These are phyloP conservation scores for Blastobotrys peoriensis DNA, from an alignment of 805 yeast species.

Conservation along the genomic window DNA sequence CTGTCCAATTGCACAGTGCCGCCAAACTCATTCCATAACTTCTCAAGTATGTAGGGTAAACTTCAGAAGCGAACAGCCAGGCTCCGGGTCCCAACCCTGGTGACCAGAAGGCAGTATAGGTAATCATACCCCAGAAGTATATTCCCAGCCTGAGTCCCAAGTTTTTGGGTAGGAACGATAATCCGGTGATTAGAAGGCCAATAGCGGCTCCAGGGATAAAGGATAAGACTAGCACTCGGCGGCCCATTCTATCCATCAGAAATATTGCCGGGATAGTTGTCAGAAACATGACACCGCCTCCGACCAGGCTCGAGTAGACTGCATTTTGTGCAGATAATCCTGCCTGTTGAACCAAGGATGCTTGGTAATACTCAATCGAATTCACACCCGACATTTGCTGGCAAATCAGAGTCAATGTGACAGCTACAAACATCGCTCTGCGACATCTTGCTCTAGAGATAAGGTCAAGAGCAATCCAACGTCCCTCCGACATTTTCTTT, in stretches of 20 bases:
- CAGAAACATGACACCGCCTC: slow-evolving; percentile 10
- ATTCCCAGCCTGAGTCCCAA: slow-evolving; percentile 6
- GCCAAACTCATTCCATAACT: slow-evolving; percentile 10
- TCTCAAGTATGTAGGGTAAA: slow-evolving; percentile 9
- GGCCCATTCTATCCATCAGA: slow-evolving; percentile 8
- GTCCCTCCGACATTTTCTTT: slow-evolving; percentile 5
- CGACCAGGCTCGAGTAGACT: slow-evolving; percentile 9
- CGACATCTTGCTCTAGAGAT: slow-evolving; percentile 9
- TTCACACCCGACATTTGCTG: slow-evolving; percentile 13
- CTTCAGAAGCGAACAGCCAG: slow-evolving; percentile 11
- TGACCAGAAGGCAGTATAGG: slow-evolving; percentile 9
- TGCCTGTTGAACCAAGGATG: slow-evolving; percentile 5
- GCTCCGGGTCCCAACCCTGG: slow-evolving; percentile 12
- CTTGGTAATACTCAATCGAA: slow-evolving; percentile 10
- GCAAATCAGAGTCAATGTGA: slow-evolving; percentile 8
- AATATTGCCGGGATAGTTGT: slow-evolving; percentile 8
- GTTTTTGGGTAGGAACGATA: slow-evolving; percentile 4
- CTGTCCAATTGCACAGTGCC: slow-evolving; percentile 10
- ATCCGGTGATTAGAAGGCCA: slow-evolving; percentile 9
- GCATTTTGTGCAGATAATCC: slow-evolving; percentile 7
- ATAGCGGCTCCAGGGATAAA: slow-evolving; percentile 8
- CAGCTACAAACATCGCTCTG: slow-evolving; percentile 12
- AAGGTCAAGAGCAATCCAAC: slow-evolving; percentile 8
- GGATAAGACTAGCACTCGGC: slow-evolving; percentile 7
- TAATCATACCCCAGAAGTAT: slow-evolving; percentile 9